Base-by-base conservation (phyloP, 768 basidiomycete species). In the Boletus sp. region DNA sequence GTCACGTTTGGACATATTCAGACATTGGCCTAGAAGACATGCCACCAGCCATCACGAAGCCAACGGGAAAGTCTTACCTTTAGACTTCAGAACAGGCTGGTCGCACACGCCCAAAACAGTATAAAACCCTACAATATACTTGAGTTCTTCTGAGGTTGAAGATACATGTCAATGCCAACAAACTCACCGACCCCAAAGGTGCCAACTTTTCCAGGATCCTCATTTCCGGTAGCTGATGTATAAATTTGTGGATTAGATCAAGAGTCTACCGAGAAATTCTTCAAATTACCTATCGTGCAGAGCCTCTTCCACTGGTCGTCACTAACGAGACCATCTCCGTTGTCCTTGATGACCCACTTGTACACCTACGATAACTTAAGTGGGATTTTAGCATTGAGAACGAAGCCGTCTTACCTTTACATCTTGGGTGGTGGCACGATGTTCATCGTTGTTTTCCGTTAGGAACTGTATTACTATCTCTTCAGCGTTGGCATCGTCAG, bases 401-500 rank as follows among this genome's bases (percentile, higher is more conserved):
- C 9, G 18, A 20, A 20, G 7, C 18, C 1, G n/a, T 33, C 40
- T 8, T 41, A 41, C 37, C 8, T 15, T 15, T 12, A 24, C 24
- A 24, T 5, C 15, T 15, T 37, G 10, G 15, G 15, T 37, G 37
- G 37, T 11, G 37, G 33, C 5, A 8, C 4, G 33, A 35, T 11
- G 33, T 63, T 24, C 50, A 30, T 59, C 33, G 44, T 52, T 63
- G 35, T 52, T 50, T 45, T 60, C 47, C 5, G 75, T 74, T 35
- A 71, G 66, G 57, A 77, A 77, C 24, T 70, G 70, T 9, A 78
- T 74, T 56, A 75, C 67, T 18, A 76, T 72, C 1, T 56, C 56
- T 39, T 60, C 66, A 0, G 75, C 68, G 5, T 67, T 71, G 1
- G 74, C 80, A 68, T 82, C 80, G 59, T 81, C 80, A 9, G 81